Evolutionary conservation across 805 yeast genomes (phyloP).

Genomic region (Barnettozyma salicaria): DNA sequence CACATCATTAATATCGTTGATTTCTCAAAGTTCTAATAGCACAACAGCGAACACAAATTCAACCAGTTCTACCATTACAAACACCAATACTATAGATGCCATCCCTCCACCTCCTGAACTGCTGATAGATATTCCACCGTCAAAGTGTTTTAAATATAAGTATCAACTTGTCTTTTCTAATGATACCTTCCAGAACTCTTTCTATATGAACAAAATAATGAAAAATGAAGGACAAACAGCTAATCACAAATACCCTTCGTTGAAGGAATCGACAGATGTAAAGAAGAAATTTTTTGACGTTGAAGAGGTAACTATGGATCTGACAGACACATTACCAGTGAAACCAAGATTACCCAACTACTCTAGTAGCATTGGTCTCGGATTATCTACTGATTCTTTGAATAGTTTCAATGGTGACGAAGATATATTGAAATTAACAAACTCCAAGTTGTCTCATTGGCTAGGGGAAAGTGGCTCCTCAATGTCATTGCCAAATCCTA

Average conservation of each 20-base stretch:
- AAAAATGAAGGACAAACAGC: neutral
- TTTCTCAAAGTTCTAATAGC: slow-evolving; percentile 5
- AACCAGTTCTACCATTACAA: slow-evolving; percentile 12
- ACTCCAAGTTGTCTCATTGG: slow-evolving; percentile 4
- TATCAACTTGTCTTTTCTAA: slow-evolving; percentile 42
- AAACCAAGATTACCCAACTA: slow-evolving; percentile 9
- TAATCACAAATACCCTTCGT: neutral
- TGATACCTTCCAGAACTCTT: slow-evolving; percentile 31
- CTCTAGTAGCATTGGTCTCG: slow-evolving; percentile 1
- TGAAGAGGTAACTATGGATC: slow-evolving; percentile 5
- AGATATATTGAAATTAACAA: slow-evolving; percentile 1
- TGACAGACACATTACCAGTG: slow-evolving; percentile 1
- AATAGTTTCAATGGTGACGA: neutral
- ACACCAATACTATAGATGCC: slow-evolving; percentile 21
- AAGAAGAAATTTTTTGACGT: slow-evolving; percentile 5
- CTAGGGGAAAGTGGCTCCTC: neutral
- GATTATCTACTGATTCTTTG: neutral
- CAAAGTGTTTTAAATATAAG: slow-evolving; percentile 39
- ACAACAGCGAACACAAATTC: neutral
- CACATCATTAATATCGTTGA: slow-evolving; percentile 12
- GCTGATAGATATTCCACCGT: slow-evolving; percentile 37
- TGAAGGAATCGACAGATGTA: neutral
- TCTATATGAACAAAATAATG: slow-evolving; percentile 21
- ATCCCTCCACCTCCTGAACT: slow-evolving; percentile 41
- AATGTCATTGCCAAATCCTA: neutral